Base-by-base conservation (phyloP, 2,329 filamentous ascomycete species). In the Apiospora kogelbergensis region DNA sequence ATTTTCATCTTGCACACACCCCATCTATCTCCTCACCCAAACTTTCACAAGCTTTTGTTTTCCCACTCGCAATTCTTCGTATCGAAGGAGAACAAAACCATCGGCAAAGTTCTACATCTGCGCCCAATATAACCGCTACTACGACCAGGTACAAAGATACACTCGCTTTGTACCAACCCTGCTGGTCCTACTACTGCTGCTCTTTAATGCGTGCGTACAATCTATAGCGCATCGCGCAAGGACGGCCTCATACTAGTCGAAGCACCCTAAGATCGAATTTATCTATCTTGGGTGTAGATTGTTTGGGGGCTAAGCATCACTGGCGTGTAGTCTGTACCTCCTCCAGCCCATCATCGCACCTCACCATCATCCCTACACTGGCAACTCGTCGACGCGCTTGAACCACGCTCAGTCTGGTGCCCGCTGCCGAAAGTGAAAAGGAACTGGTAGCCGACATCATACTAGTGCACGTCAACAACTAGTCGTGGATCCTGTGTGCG, bases 391-490 rank as follows among this genome's bases (percentile, higher is more conserved):
- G 53, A 60, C 53, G 30, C 53, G 53, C 53, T 60, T 60, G 53
- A 60, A 37, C 53, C 53, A 60, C 53, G 53, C 53, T 60, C 53
- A 60, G 30, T 60, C 53, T 60, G 53, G 53, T 60, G 53, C 53
- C 53, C 53, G 53, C 53, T 60, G 53, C 53, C 53, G 53, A 37
- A 60, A 60, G 53, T 60, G 53, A 60, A 60, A 60, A 60, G 53
- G 53, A 37, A 60, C 53, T 60, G 53, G 53, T 60, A 66, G 65
- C 44, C 65, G 44, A 37, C 65, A 66, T 22, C 45, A 37, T 66
- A 46, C 65, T 66, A 66, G 65, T 48, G 65, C 65, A 66, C 65
- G 65, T 66, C 65, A 66, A 42, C 63, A 42, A 66, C 65, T 66
- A 66, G 65, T 22, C 65, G 65, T 66, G 65, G 65, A 66, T 66